Conservation (phyloP, 306 rosid genomes). For the Alnus glutinosa region DNA sequence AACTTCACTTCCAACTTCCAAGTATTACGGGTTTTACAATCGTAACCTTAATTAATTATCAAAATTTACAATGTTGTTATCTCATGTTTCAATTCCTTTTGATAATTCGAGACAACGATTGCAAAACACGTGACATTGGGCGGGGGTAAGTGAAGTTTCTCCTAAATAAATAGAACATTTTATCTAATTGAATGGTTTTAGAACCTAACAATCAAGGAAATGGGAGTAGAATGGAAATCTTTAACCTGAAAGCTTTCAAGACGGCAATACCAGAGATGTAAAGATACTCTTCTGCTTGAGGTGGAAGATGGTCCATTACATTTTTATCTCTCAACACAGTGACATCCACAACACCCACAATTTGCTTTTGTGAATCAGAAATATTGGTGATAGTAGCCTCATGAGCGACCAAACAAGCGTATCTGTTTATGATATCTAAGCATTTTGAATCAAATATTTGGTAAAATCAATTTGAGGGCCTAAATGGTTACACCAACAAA, state of each 20-base stretch:
- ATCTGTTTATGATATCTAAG: slow-evolving; percentile 35
- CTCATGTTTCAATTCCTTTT: too few species aligned
- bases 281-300: slow-evolving; percentile 59
- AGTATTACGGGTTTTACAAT: too few species aligned
- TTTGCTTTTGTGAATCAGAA: slow-evolving; percentile 29
- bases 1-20: too few species aligned
- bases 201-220: background rate
- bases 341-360: slow-evolving; percentile 77
- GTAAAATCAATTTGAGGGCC: background rate
- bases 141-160: too few species aligned
- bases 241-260: slow-evolving; percentile 60
- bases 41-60: too few species aligned
- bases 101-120: too few species aligned
- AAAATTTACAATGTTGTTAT: too few species aligned
- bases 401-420: slow-evolving; percentile 83
- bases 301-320: slow-evolving; percentile 63
- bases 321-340: slow-evolving; percentile 59
- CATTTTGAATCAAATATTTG: background rate
- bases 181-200: too few species aligned
- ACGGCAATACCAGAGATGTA: slow-evolving; percentile 86
- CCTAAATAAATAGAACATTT: too few species aligned
- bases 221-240: background rate
- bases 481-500: background rate
- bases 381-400: background rate
- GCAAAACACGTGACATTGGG: too few species aligned